These are phyloP conservation scores for Microsporum audouinii DNA, from an alignment of 2,329 filamentous ascomycete genomes.

Conservation along the genomic window DNA sequence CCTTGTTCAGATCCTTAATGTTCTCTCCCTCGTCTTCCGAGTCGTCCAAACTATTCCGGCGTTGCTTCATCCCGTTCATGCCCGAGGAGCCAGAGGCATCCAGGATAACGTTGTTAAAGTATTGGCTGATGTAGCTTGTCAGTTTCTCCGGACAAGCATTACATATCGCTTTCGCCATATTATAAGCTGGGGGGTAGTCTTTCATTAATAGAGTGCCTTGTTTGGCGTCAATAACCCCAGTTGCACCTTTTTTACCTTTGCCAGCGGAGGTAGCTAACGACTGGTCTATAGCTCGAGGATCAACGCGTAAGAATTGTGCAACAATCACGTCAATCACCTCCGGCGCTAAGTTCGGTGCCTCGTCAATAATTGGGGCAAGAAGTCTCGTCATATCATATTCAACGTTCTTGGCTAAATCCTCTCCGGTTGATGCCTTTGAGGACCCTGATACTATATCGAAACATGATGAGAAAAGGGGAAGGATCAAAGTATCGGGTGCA, in stretches of 20 bases:
- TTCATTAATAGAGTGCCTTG: conserved; percentile 78
- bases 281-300: conserved; percentile 46
- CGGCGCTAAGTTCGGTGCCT: conserved; percentile 62
- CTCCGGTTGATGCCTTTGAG: conserved; percentile 61
- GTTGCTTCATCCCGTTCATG: conserved; percentile 43
- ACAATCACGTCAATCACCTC: conserved; percentile 87
- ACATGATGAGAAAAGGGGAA: conserved; percentile 72
- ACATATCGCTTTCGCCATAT: conserved; percentile 92
- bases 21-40: conserved; percentile 66
- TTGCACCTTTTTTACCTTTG: conserved; percentile 45
- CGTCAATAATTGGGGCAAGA: conserved; percentile 75
- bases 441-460: conserved; percentile 84
- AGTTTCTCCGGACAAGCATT: conserved; percentile 84
- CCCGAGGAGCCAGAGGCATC: conserved; percentile 58
- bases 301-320: conserved; percentile 85
- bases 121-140: conserved; percentile 86
- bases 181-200: conserved; percentile 82
- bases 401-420: conserved; percentile 82
- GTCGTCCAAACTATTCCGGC: conserved; percentile 45
- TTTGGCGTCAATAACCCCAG: conserved; percentile 53
- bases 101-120: conserved; percentile 93
- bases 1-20: conserved; percentile 75
- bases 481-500: conserved; percentile 64
- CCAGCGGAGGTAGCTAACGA: conserved; percentile 30
- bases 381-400: conserved; percentile 85